These are phyloP conservation scores for Boletus insuetus DNA, from an alignment of 768 basidiomycete species.

Conservation along the genomic window DNA sequence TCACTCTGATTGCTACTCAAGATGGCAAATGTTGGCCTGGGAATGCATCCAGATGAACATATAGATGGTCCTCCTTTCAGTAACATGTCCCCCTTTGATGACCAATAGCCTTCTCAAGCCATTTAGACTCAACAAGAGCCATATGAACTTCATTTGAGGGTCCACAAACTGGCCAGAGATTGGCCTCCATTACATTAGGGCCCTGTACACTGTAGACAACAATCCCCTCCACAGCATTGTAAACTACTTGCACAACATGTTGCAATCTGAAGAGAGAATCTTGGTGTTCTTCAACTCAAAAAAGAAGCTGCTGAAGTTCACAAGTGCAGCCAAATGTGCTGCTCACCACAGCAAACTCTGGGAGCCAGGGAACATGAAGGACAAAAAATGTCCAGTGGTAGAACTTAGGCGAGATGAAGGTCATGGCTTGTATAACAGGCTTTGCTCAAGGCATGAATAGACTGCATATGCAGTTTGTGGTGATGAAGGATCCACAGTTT, in stretches of 20 bases:
- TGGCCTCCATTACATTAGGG: neutral
- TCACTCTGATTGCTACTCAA: neutral
- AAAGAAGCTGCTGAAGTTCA: neutral
- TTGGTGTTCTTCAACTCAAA: neutral
- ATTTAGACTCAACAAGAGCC: neutral
- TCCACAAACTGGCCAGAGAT: neutral
- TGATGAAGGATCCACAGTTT: neutral
- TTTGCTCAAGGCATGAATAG: constrained; percentile 4
- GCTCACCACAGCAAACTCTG: neutral
- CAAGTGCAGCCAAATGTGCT: neutral
- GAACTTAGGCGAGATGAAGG: neutral
- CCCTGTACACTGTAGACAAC: neutral
- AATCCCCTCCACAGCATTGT: neutral
- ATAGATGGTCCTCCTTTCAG: too few species aligned
- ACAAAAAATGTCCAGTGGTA: neutral
- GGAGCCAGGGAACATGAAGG: neutral
- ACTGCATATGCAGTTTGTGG: neutral
- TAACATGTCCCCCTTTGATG: neutral
- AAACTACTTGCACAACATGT: neutral
- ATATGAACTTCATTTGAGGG: neutral
- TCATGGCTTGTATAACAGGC: neutral
- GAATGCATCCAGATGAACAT: too few species aligned
- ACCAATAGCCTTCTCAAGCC: neutral
- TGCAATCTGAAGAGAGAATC: neutral
- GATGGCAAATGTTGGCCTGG: too few species aligned